These are phyloP conservation scores for Penicillium dipodomyicola DNA, from an alignment of 495 filamentous ascomycete genomes.

Conservation along the genomic window DNA sequence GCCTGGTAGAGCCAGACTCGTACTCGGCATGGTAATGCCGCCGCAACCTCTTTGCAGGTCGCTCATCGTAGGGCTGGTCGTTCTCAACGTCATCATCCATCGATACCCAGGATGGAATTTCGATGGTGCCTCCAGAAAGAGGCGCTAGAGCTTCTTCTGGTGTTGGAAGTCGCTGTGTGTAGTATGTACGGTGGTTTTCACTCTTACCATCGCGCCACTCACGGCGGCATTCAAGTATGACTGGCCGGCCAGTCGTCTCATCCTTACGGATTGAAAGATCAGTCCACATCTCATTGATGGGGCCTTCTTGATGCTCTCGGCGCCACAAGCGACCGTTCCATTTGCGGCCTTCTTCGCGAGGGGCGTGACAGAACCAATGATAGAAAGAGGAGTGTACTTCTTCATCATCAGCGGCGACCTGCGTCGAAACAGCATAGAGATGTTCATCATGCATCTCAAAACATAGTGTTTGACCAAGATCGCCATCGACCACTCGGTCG, in stretches of 20 bases:
- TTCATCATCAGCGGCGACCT: constrained; percentile 59
- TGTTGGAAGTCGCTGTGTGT: constrained; percentile 58
- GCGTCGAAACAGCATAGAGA: constrained; percentile 72
- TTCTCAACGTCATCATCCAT: constrained; percentile 20
- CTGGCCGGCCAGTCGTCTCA: constrained; percentile 56
- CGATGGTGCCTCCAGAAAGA: background rate
- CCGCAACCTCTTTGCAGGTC: constrained; percentile 39
- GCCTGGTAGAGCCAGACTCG: constrained; percentile 36
- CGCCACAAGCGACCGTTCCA: constrained; percentile 55
- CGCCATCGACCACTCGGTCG: constrained; percentile 28
- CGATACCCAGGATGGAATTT: constrained; percentile 2
- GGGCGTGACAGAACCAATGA: constrained; percentile 59
- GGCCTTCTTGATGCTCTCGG: constrained; percentile 67
- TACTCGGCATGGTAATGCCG: constrained; percentile 48
- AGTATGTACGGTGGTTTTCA: constrained; percentile 65
- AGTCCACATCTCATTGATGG: constrained; percentile 76
- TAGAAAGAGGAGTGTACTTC: constrained; percentile 71
- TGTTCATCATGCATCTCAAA: constrained; percentile 69
- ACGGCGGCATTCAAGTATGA: constrained; percentile 67
- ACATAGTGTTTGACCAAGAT: constrained; percentile 65
- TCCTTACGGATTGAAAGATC: constrained; percentile 63
- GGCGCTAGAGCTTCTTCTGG: constrained; percentile 26
- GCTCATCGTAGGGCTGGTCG: constrained; percentile 37
- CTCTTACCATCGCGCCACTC: constrained; percentile 65
- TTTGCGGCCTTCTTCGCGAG: constrained; percentile 29